Evolutionary conservation across 129 eudicot genomes (phyloP), one percentile per base, ranked within the genome.

Genomic region (Flaveria robusta): DNA sequence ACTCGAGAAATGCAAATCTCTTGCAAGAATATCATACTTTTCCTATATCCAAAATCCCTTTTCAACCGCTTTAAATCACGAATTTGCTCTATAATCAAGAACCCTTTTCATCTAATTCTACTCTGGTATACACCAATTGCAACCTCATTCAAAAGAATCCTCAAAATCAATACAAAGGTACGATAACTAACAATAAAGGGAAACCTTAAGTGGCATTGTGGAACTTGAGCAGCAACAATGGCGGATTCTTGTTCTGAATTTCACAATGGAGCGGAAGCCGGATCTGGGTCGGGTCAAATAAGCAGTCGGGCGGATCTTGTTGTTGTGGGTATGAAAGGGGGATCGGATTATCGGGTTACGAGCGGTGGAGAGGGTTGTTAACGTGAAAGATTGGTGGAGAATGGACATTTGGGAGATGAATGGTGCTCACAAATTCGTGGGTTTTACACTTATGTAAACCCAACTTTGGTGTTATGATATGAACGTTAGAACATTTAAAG

Each of bases 401-500:
- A 73, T 34, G 49, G 83, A 80, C 83, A 80, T 80, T 42, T 80
- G 73, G 65, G 58, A 64, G 72, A 64, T 74, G 14, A 74, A 3
- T 42, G 43, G 26, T 46, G 60, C 60, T 74, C 70, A 62, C 63
- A 58, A 60, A 29, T 70, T 70, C 70, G 56, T 42, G 78, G 9
- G 49, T 75, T 75, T 47, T 60, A 27, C 13, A 24, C 64, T 64
- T 75, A 63, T 64, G 50, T 75, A 34, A 75, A 58, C 18, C 58
- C 58, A 50, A 50, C n/a, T 14, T 15, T 0, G 10, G 12, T 7
- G 46, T 42, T 7, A 42, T 9, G 12, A 42, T 42, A 42, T 42
- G 11, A 42, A 42, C 46, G 12, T 7, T 12, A 49, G 5, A 4
- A 49, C 54, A 15, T 3, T 12, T 13, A 3, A 14, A 0, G 54